Base-by-base conservation (phyloP, 441 rosid genomes). In the Theobroma grandiflorum region DNA sequence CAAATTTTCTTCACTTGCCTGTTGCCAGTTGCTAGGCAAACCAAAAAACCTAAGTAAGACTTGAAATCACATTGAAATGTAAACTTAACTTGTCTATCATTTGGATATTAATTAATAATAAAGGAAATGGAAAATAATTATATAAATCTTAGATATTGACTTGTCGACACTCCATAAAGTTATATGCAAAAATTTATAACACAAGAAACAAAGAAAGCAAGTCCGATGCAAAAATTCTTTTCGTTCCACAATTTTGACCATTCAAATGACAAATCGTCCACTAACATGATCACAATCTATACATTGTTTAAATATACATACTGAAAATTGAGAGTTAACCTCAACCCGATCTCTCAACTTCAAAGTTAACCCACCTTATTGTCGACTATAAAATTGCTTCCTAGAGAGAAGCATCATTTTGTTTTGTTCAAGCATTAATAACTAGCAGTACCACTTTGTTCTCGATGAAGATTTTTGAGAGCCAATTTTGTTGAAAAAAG, bases 361-460 rank as follows among this genome's bases (percentile, higher is more conserved):
- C 35, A 59, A 38, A 7, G 3, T 61, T 61, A 35, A 15, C 11
- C 9, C 70, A 4, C 0, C 2, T 63, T 65, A 7, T 37, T 3
- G 8, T 65, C 20, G 10, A 53, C 16, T 53, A 53, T 53, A 53
- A 53, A 42, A 53, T 15, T 18, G 16, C 58, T 20, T 53, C 16
- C 7, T 65, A 18, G 70, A 65, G 70, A 38, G 49, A 18, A 38
- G 70, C 70, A 65, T 16, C 45, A 65, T 65, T 65, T 65, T 33
- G 70, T 38, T 65, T 65, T 65, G 12, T 8, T 33, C 49, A 65
- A 37, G 16, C 47, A 59, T 59, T 59, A 8, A 53, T 53, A 53
- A 53, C 58, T 53, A 18, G 20, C 16, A 53, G 16, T 53, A 53
- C 1, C 16, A 16, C 4, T 18, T 47, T 53, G 58, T 53, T 53